Conservation (phyloP, 495 filamentous ascomycete species). For the Penicillium lagena region DNA sequence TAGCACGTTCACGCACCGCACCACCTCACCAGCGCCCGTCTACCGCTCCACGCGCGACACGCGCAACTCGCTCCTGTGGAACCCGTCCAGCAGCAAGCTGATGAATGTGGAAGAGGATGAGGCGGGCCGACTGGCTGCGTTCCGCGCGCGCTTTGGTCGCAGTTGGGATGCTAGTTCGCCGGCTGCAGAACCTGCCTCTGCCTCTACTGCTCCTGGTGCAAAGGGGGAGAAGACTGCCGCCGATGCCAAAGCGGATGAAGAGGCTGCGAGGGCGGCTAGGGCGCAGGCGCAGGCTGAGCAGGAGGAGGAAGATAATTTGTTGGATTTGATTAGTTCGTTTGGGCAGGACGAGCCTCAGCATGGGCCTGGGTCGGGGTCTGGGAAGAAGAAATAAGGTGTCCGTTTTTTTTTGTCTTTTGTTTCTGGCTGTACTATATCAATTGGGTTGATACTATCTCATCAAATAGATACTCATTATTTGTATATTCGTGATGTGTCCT, state of each 20-base stretch:
- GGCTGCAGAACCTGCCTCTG: conserved; percentile 13
- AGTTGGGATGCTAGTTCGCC: conserved; percentile 63
- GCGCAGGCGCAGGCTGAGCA: conserved; percentile 25
- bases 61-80: conserved; percentile 85
- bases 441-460: conserved; percentile 14
- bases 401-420: neutral
- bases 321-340: conserved; percentile 67
- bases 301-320: conserved; percentile 51
- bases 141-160: conserved; percentile 76
- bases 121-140: conserved; percentile 81
- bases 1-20: conserved; percentile 77
- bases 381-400: conserved; percentile 27
- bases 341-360: conserved; percentile 38
- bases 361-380: conserved; percentile 20
- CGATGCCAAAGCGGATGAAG: conserved; percentile 18
- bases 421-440: conserved; percentile 9
- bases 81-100: conserved; percentile 70
- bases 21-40: conserved; percentile 74
- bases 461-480: neutral
- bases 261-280: conserved; percentile 24
- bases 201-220: conserved; percentile 1
- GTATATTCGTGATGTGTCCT: no score
- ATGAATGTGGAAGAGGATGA: conserved; percentile 90
- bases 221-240: neutral
- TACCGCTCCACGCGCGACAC: conserved; percentile 77